These are phyloP conservation scores for Ogataea methylovora DNA, from an alignment of 805 yeast genomes.

Conservation along the genomic window DNA sequence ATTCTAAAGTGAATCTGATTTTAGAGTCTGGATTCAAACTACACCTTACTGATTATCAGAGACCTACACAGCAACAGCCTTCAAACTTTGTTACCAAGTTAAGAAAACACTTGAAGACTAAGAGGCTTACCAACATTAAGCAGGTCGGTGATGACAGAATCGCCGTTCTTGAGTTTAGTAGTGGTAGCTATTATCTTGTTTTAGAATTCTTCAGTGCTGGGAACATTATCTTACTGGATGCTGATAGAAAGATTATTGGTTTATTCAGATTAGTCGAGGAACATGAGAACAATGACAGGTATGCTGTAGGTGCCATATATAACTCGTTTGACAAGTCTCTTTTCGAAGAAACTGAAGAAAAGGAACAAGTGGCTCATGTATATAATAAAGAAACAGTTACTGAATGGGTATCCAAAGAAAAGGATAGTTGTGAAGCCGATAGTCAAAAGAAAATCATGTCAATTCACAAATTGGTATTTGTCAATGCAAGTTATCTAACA, in stretches of 20 bases:
- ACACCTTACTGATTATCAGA: constrained; percentile 71
- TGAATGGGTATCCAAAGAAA: constrained; percentile 34
- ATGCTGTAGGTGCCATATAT: constrained; percentile 72
- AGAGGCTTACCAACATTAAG: constrained; percentile 63
- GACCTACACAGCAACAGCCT: constrained; percentile 77
- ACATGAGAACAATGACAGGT: constrained; percentile 51
- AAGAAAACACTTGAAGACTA: constrained; percentile 77
- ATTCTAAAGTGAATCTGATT: constrained; percentile 66
- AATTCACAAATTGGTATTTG: constrained; percentile 62
- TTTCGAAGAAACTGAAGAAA: constrained; percentile 24
- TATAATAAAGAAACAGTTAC: constrained; percentile 26
- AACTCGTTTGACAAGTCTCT: constrained; percentile 47
- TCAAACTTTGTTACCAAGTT: constrained; percentile 80
- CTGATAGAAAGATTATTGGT: constrained; percentile 56
- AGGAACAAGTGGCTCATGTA: constrained; percentile 4
- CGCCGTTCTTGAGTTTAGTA: constrained; percentile 78
- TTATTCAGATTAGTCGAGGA: constrained; percentile 76
- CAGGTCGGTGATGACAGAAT: constrained; percentile 79
- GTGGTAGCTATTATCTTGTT: constrained; percentile 69
- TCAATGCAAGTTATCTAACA: constrained; percentile 66
- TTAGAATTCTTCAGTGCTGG: constrained; percentile 96
- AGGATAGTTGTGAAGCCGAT: constrained; percentile 13
- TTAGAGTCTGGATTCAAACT: constrained; percentile 83
- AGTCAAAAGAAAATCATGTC: constrained; percentile 43
- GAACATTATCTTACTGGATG: constrained; percentile 72